Evolutionary conservation across 257 asterid genomes (phyloP).

Genomic region (Capsicum baccatum): DNA sequence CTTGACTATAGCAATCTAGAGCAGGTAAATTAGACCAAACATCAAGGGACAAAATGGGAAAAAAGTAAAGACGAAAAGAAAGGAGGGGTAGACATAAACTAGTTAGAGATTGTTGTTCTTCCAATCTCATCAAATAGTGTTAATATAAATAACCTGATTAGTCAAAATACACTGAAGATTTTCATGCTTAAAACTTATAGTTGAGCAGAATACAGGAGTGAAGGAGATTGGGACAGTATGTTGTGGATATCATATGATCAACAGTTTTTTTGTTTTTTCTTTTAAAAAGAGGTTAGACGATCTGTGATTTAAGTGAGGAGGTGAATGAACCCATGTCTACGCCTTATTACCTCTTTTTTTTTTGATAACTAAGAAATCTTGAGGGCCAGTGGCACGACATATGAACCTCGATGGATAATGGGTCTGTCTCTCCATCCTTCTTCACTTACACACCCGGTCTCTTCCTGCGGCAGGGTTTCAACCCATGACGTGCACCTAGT

Average conservation of each 20-base stretch:
- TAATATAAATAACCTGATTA: background rate
- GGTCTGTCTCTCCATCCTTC: background rate
- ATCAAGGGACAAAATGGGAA: background rate
- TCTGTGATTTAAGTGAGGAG: background rate
- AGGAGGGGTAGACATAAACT: background rate
- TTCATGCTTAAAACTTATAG: conserved; percentile 17
- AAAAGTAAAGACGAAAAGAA: conserved; percentile 8
- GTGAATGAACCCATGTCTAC: conserved; percentile 3
- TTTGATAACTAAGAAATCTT: background rate
- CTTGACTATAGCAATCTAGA: conserved; percentile 6
- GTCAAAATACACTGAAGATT: background rate
- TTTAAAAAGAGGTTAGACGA: background rate
- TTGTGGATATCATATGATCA: background rate
- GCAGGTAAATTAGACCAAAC: conserved; percentile 17
- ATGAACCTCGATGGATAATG: background rate
- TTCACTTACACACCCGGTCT: background rate
- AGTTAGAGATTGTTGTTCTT: background rate
- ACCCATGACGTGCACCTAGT: background rate
- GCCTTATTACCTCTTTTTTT: background rate
- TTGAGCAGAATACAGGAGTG: conserved; percentile 12
- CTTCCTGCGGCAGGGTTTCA: background rate
- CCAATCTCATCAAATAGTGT: background rate
- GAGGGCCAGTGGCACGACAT: background rate
- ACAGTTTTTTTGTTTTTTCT: background rate
- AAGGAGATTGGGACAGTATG: background rate